Evolutionary conservation across 306 rosid species (phyloP).

Genomic region (Lathyrus sativus): DNA sequence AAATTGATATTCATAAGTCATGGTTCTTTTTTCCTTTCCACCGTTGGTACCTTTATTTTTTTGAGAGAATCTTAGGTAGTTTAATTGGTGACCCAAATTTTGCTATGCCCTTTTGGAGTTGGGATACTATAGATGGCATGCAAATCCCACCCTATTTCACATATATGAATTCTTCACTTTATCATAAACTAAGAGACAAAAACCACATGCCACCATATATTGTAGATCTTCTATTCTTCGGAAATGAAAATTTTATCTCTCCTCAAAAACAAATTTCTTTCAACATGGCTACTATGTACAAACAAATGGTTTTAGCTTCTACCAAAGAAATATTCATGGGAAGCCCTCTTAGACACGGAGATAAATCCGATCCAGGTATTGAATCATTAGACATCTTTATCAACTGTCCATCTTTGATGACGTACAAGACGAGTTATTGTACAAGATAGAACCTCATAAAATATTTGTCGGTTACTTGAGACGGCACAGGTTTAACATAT

Average conservation of each 20-base stretch:
- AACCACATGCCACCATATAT: constrained; percentile 50
- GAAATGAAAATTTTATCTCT: background rate
- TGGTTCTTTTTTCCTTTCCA: constrained; percentile 81
- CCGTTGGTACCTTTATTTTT: constrained; percentile 65
- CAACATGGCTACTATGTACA: constrained; percentile 54
- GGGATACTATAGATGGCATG: constrained; percentile 64
- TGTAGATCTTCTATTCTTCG: constrained; percentile 44
- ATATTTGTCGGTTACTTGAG: too few species aligned
- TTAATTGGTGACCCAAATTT: constrained; percentile 53
- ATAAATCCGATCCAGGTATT: constrained; percentile 43
- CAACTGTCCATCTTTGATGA: too few species aligned
- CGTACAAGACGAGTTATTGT: too few species aligned
- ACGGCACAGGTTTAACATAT: too few species aligned
- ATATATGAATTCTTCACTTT: constrained; percentile 48
- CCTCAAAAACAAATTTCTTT: background rate
- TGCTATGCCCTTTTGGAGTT: constrained; percentile 71
- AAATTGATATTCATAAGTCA: constrained; percentile 47
- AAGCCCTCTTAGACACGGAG: constrained; percentile 55
- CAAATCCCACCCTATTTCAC: constrained; percentile 46
- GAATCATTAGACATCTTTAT: background rate
- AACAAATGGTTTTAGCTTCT: constrained; percentile 52
- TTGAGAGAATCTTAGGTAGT: constrained; percentile 58
- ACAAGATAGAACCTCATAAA: too few species aligned
- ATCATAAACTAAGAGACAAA: constrained; percentile 42
- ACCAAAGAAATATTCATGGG: constrained; percentile 60